Percentiles rank a stretch among this genome's conserved stretches.
These are phyloP conservation scores for Leccinum uliginosum DNA, from an alignment of 768 basidiomycete species.

Conservation along the genomic window DNA sequence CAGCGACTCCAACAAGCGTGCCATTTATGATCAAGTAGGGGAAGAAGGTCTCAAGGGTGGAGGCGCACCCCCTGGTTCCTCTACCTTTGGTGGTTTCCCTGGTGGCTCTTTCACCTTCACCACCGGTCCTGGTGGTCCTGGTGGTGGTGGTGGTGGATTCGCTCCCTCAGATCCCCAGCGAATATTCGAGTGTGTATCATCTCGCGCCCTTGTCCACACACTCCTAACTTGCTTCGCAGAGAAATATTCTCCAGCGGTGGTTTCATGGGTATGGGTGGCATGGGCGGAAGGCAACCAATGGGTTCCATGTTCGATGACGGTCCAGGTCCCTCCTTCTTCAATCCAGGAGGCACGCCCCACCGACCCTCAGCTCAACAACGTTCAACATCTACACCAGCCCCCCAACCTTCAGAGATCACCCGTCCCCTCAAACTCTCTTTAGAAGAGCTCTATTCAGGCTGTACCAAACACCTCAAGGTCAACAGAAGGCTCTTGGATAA, in stretches of 20 bases:
- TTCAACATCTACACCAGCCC: conserved; percentile 26
- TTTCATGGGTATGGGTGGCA: conserved; percentile 38
- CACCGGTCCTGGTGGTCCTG: conserved; percentile 39
- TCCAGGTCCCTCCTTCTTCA: conserved; percentile 40
- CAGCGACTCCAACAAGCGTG: conserved; percentile 78
- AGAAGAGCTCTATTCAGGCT: conserved; percentile 81
- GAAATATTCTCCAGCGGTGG: conserved; percentile 47
- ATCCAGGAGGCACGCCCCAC: conserved; percentile 57
- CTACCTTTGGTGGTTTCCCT: conserved; percentile 44
- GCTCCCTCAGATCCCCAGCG: conserved; percentile 77
- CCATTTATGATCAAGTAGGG: conserved; percentile 89
- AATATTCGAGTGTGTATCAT: conserved; percentile 74
- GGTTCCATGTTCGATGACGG: conserved; percentile 35
- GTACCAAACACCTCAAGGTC: conserved; percentile 85
- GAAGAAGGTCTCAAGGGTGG: conserved; percentile 90
- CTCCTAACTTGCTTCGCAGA: conserved; percentile 33
- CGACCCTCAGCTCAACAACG: conserved; percentile 31
- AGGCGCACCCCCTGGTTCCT: conserved; percentile 44
- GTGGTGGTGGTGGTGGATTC: conserved; percentile 53
- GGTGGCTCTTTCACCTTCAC: conserved; percentile 58
- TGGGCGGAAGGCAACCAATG: conserved; percentile 35
- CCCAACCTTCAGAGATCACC: conserved; percentile 56
- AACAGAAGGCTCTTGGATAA: conserved; percentile 71
- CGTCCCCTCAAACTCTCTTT: conserved; percentile 82
- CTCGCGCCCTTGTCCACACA: background rate